Percentiles rank a stretch among this genome's conserved stretches.
Evolutionary conservation across 768 basidiomycete genomes (phyloP).

Genomic region (Lactarius indigo): DNA sequence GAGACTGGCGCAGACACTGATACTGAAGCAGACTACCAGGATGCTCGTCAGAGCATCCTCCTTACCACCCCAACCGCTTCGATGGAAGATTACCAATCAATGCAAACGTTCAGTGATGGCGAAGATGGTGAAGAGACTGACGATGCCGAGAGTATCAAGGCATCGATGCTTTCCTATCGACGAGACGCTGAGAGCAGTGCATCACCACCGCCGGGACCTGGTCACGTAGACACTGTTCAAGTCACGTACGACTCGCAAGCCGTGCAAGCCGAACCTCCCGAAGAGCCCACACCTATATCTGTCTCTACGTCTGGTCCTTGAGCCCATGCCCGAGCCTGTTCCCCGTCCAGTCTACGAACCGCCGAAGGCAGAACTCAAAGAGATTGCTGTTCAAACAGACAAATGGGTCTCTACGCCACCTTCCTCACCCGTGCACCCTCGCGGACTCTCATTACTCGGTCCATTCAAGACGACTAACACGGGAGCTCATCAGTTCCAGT

Average conservation of each 20-base stretch:
- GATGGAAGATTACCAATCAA: constrained; percentile 27
- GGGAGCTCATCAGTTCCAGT: constrained; percentile 64
- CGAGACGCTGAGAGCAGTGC: constrained; percentile 18
- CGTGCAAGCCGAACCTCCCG: constrained; percentile 34
- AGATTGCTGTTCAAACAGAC: constrained; percentile 81
- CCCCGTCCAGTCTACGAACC: constrained; percentile 28
- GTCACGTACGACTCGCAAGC: constrained; percentile 52
- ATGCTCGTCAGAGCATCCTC: constrained; percentile 63
- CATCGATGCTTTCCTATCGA: constrained; percentile 42
- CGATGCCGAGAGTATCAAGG: constrained; percentile 69
- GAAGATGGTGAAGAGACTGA: constrained; percentile 57
- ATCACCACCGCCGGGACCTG: constrained; percentile 17
- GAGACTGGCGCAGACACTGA: constrained; percentile 69
- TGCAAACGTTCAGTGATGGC: constrained; percentile 47
- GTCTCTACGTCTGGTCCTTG: neutral
- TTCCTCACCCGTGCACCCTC: constrained; percentile 34
- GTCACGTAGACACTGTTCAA: constrained; percentile 27
- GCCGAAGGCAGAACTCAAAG: constrained; percentile 63
- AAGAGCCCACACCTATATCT: constrained; percentile 23
- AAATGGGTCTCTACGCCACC: constrained; percentile 51
- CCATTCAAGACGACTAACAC: constrained; percentile 55
- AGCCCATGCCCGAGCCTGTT: constrained; percentile 27
- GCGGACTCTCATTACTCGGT: constrained; percentile 26
- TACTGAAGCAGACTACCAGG: constrained; percentile 69
- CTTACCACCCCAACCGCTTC: constrained; percentile 66